These are phyloP conservation scores for Talinum fruticosum DNA, from an alignment of 148 eudicot species.

Conservation along the genomic window DNA sequence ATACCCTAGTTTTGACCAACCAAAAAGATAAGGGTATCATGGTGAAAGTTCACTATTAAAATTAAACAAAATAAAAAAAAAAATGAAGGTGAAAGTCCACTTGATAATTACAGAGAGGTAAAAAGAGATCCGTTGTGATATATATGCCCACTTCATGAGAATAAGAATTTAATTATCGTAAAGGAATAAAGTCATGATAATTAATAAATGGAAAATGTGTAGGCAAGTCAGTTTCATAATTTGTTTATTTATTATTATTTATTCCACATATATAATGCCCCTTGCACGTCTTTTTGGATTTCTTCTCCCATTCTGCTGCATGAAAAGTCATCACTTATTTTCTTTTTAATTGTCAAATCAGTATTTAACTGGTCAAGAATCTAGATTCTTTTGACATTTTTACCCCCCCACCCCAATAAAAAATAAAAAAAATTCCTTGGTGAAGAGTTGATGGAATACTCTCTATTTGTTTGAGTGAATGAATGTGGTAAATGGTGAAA, in stretches of 20 bases:
- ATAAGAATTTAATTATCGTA: not conserved
- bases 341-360: not conserved
- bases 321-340: not conserved
- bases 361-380: not conserved
- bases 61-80: no score
- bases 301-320: not conserved
- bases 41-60: no score
- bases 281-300: conserved; percentile 9
- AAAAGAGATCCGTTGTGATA: no score
- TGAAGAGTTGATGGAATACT: not conserved
- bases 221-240: not conserved
- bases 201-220: not conserved
- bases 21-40: no score
- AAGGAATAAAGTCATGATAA: conserved; percentile 4
- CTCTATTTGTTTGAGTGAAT: no score
- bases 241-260: not conserved
- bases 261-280: not conserved
- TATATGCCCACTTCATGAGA: not conserved
- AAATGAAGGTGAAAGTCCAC: no score
- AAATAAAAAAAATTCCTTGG: not conserved
- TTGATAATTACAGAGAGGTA: no score
- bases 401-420: not conserved
- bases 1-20: no score
- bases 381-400: conserved; percentile 6
- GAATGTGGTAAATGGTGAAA: no score